Conservation (phyloP, 148 eudicot genomes). For the Selenicereus undatus region DNA sequence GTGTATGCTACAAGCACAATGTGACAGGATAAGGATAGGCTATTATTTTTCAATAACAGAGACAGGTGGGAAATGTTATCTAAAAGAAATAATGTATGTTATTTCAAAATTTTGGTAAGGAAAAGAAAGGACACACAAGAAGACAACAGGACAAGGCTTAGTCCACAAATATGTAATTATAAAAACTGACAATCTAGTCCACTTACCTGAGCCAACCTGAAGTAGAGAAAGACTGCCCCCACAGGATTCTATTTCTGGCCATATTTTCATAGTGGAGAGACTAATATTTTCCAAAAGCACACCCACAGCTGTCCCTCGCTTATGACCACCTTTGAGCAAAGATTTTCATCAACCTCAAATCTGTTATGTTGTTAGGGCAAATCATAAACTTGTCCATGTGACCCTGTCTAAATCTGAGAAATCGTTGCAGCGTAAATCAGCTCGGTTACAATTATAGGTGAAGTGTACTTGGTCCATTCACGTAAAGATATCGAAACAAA, state of each 20-base stretch:
- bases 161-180: constrained; percentile 57
- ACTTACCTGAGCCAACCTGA: constrained; percentile 44
- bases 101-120: constrained; percentile 8
- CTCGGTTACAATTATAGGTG: constrained; percentile 11
- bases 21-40: constrained; percentile 20
- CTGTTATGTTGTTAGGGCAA: constrained; percentile 30
- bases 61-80: neutral
- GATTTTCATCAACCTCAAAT: constrained; percentile 21
- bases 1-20: constrained; percentile 19
- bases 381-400: constrained; percentile 27
- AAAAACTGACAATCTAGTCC: constrained; percentile 55
- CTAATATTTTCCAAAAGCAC: constrained; percentile 36
- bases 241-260: constrained; percentile 42
- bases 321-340: constrained; percentile 36
- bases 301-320: constrained; percentile 33
- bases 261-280: constrained; percentile 48
- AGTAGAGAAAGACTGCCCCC: constrained; percentile 46
- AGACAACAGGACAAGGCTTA: constrained; percentile 65
- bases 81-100: neutral
- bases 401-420: constrained; percentile 23
- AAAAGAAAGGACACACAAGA: constrained; percentile 27
- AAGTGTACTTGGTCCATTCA: constrained; percentile 9
- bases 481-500: neutral
- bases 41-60: constrained; percentile 5
- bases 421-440: constrained; percentile 3